Evolutionary conservation across 768 basidiomycete genomes (phyloP), one percentile per base, ranked within the genome.

Genomic region (Serendipita vermifera): DNA sequence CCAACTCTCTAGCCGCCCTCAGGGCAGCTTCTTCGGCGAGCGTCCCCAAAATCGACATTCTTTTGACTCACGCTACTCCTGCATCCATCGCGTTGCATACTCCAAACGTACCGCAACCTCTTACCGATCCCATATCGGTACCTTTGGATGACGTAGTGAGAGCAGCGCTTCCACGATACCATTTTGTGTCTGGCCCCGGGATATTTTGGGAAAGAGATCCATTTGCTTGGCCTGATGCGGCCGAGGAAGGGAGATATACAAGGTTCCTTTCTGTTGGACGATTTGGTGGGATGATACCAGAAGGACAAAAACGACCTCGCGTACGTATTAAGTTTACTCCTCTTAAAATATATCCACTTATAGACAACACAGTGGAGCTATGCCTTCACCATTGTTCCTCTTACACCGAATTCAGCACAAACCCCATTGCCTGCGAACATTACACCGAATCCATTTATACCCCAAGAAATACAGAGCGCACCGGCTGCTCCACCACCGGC

Each of bases 141-240:
- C 78, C 83, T 14, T 69, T 87, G 3, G 80, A 85, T 59, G 82
- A 86, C 35, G 67, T 83, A 1, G 72, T 85, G 33, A 72, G 73
- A 24, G 76, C 75, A 58, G 79, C 77, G 24, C 84, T 83, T 62
- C 92, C 94, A 2, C 78, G 87, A 51, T 99, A 99, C 70, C 82
- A 93, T 63, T 88, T 98, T 64, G 78, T 85, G 20, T 77, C 78
- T 48, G 74, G 74, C 6, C 80, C 78, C 13, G 80, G 81, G 0
- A 77, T 75, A 55, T 99, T 96, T 66, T 98, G 93, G 92, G 96
- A 99, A 67, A 74, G 93, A 54, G 92, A 97, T 58, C 93, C 96
- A 1, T 94, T 83, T 65, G 67, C 77, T 3, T 97, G 92, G 92
- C 78, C 80, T 38, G 82, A 82, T 33, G 81, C 83, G 54, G 71